These are phyloP conservation scores for Globisporangium apiculatum DNA, from an alignment of 352 stramenopile species.

Conservation along the genomic window DNA sequence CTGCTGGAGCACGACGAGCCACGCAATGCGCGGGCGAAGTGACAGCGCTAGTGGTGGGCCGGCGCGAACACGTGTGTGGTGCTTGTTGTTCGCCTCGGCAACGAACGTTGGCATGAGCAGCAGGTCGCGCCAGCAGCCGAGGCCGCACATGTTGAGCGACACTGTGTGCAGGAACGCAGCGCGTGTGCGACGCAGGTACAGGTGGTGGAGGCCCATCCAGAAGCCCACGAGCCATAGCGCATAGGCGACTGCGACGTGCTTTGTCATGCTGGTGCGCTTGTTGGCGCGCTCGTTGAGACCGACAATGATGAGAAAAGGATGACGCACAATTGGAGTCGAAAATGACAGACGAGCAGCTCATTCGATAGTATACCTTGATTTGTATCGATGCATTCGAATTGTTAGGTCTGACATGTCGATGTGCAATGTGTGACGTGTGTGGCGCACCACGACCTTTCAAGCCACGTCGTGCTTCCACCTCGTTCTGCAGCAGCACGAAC, in stretches of 20 bases:
- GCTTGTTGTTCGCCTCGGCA: constrained; percentile 10
- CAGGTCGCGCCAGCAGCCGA: constrained; percentile 15
- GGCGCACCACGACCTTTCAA: background rate
- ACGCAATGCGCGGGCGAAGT: constrained; percentile 10
- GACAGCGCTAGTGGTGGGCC: constrained; percentile 4
- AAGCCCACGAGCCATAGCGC: constrained; percentile 19
- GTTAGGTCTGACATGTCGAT: background rate
- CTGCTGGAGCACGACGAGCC: constrained; percentile 11
- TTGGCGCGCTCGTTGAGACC: too few species aligned
- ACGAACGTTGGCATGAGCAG: constrained; percentile 15
- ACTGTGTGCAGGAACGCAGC: constrained; percentile 14
- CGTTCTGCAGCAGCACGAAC: background rate
- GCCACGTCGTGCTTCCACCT: background rate
- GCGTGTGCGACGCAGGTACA: constrained; percentile 15
- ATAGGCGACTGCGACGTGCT: constrained; percentile 1
- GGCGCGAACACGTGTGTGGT: too few species aligned
- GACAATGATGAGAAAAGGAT: too few species aligned
- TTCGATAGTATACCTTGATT: too few species aligned
- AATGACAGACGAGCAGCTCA: too few species aligned
- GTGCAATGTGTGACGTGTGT: background rate
- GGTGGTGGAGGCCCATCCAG: constrained; percentile 17
- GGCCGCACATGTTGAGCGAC: constrained; percentile 16
- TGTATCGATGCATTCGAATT: too few species aligned
- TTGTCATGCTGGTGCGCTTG: too few species aligned
- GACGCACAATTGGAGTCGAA: background rate